Evolutionary conservation across 768 basidiomycete genomes (phyloP).

Genomic region (Serendipita indica): DNA sequence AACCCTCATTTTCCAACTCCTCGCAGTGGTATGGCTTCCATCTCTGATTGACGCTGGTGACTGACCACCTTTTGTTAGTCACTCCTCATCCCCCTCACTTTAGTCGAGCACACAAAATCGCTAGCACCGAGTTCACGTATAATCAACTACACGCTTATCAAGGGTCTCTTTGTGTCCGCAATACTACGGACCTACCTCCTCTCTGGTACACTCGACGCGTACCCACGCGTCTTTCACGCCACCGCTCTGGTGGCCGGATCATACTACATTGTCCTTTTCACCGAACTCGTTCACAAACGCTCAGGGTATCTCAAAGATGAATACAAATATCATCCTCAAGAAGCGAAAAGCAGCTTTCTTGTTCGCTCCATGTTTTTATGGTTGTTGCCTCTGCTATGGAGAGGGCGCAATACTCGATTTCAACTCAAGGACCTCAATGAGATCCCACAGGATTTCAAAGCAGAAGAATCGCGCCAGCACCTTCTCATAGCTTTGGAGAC

Average conservation of each 20-base stretch:
- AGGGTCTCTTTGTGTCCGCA: neutral
- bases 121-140: neutral
- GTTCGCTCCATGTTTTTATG: neutral
- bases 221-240: neutral
- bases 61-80: neutral
- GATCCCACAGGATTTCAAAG: neutral
- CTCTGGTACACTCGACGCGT: neutral
- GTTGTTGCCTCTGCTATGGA: neutral
- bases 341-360: neutral
- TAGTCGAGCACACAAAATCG: neutral
- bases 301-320: neutral
- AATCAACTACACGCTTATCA: neutral
- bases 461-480: neutral
- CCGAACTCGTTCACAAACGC: neutral
- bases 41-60: neutral
- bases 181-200: neutral
- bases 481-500: neutral
- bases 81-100: neutral
- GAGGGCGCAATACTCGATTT: neutral
- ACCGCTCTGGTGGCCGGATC: neutral
- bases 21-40: neutral
- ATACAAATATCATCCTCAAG: neutral
- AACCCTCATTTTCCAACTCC: neutral
- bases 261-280: neutral
- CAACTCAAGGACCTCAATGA: slow-evolving; percentile 1